Evolutionary conservation across 345 rosid genomes (phyloP).

Genomic region (Salix dunnii): DNA sequence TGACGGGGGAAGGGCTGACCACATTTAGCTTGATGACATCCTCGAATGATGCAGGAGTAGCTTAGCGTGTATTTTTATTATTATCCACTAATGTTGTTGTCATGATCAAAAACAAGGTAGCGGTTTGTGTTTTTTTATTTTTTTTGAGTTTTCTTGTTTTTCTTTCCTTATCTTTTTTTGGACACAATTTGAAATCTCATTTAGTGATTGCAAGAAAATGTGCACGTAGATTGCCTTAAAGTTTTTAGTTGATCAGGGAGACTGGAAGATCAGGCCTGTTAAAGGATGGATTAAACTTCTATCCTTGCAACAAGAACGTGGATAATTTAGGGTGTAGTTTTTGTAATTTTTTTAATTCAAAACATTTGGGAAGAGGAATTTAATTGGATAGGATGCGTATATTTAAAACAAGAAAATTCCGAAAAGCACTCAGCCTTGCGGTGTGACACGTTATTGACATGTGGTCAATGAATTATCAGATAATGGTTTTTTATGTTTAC

Average conservation of each 20-base stretch:
- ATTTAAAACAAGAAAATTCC: too few relatives aligned
- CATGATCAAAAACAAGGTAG: slow-evolving; percentile 17
- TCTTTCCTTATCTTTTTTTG: slow-evolving; percentile 6
- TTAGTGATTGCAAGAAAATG: not conserved
- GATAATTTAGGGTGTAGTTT: not conserved
- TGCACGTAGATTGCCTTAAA: not conserved
- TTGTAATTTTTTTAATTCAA: too few relatives aligned
- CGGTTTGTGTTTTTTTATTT: slow-evolving; percentile 12
- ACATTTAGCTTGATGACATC: slow-evolving; percentile 31
- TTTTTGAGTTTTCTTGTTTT: slow-evolving; percentile 25
- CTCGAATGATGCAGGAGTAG: slow-evolving; percentile 17
- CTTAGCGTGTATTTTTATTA: slow-evolving; percentile 31
- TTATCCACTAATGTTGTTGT: slow-evolving; percentile 10
- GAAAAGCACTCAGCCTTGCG: too few relatives aligned
- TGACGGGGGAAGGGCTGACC: slow-evolving; percentile 54
- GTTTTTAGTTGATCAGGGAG: not conserved
- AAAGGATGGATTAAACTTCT: not conserved
- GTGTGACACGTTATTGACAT: fast-evolving
- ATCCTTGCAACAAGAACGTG: not conserved
- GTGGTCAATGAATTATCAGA: too few relatives aligned
- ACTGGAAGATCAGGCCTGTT: not conserved
- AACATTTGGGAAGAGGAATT: too few relatives aligned
- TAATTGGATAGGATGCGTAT: too few relatives aligned
- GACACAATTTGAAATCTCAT: slow-evolving; percentile 8
- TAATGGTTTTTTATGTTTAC: too few relatives aligned